Evolutionary conservation across 1,284 basidiomycete species (phyloP), one percentile per base, ranked within the genome.

Genomic region (Malassezia japonica): DNA sequence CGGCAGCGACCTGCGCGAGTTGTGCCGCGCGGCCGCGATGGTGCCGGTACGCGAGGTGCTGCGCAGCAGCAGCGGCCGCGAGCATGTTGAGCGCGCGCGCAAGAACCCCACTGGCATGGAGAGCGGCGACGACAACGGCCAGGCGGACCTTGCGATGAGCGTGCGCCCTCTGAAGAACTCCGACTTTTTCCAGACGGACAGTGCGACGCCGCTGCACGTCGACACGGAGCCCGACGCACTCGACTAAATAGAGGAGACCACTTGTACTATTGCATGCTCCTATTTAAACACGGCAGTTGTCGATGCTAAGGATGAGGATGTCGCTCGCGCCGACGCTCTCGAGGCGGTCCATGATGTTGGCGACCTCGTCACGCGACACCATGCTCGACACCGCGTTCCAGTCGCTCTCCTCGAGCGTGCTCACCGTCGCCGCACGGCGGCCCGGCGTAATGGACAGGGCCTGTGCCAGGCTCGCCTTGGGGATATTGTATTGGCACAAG

Each of bases 311-410:
- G 51, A 92, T 83, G 60, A 96, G 75, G 43, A 96, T 82, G 73
- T 98, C 92, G 72, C 86, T 81, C 0, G 92, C 92, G 18, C 92
- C 92, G 40, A 83, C 79, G 35, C 75, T 78, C 57, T 86, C 83
- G 45, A 98, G 76, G 49, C 81, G 77, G 72, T 98, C 92, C 92
- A 98, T 96, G n/a, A 84, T 81, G 29, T 78, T 78, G 2, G 92
- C 92, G n/a, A 82, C 76, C 28, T 79, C 78, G 50, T 81, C 86
- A 76, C 86, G 87, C 74, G 86, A 82, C 6, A 98, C 87, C 92
- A 98, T 96, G 36, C 79, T 79, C 68, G 82, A 88, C 31, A 99
- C 87, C 0, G 85, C 91, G 12, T 90, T 84, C 94, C 94, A 99
- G 3, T 77, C 77, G 28, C 67, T 76, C 53, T 83, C 79, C 52